Evolutionary conservation across 257 asterid species (phyloP), one percentile per base, ranked within the genome.

Genomic region (Solanum lycopersicoides): DNA sequence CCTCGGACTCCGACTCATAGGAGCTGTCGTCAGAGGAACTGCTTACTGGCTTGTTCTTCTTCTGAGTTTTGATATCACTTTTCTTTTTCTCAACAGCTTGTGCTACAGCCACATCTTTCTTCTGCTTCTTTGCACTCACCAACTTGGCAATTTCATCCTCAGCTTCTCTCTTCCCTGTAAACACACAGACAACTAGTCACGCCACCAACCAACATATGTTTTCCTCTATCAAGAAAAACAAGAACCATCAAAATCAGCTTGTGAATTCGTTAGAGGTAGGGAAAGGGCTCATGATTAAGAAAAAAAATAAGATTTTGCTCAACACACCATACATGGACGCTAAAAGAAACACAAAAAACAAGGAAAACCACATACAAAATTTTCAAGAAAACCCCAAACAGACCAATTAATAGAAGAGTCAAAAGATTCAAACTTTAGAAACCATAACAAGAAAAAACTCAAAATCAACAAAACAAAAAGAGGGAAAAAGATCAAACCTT

Each of bases 21-120:
- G 90, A 86, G 50, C 89, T 89, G 2, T 93, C 93, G 0, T 90
- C 94, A 7, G 95, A 92, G 10, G 98, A 93, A 87, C 89, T 89
- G 87, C 90, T 83, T 35, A 94, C 94, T 20, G 85, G 71, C 35
- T 82, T 91, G 85, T 91, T 89, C 87, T 90, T 90, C 86, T 88
- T 90, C 84, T 86, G 88, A 77, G 72, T 37, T 87, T 90, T 90
- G 42, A 42, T 87, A 35, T 89, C 91, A 69, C 10, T 71, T 91
- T 89, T 89, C 88, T 89, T 90, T 88, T 88, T 90, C 35, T 73
- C 75, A 32, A 87, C 7, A 59, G 89, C 84, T 53, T 87, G 89
- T 79, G 88, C 89, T 13, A 87, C 82, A 30, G 47, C 92, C 3
- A 65, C 87, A 34, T 68, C 75, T 86, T 90, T 90, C 91, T 92